Conservation (phyloP, 2,329 filamentous ascomycete genomes). For the Tolypocladium ophioglossoides region DNA sequence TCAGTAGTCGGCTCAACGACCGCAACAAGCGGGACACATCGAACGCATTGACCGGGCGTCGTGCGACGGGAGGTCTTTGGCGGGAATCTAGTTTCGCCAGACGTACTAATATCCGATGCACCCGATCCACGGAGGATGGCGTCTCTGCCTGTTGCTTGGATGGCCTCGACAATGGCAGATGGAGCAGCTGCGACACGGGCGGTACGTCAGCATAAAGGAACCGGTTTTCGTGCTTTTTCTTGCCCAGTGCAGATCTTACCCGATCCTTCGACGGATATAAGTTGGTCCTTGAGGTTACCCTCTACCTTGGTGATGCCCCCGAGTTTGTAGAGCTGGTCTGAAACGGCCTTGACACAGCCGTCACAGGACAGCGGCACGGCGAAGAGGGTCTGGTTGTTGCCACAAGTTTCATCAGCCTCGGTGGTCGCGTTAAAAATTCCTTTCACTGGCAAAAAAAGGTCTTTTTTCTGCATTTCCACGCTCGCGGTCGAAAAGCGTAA, state of each 20-base stretch:
- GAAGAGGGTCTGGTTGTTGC: constrained; percentile 72
- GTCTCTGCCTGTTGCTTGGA: constrained; percentile 83
- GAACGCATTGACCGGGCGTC: background rate
- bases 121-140: constrained; percentile 89
- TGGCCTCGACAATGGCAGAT: constrained; percentile 78
- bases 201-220: background rate
- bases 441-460: background rate
- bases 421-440: background rate
- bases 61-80: constrained; percentile 1
- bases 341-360: constrained; percentile 77
- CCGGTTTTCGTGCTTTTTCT: background rate
- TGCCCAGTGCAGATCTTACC: constrained; percentile 29
- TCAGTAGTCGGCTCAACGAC: background rate
- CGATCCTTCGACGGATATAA: constrained; percentile 78
- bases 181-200: constrained; percentile 51
- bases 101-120: constrained; percentile 63
- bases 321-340: constrained; percentile 64
- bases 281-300: constrained; percentile 70
- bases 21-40: background rate
- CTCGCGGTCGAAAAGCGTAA: background rate
- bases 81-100: background rate
- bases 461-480: background rate
- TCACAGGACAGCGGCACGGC: constrained; percentile 91
- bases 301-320: constrained; percentile 75
- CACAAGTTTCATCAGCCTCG: constrained; percentile 22